phyloP scores from a whole-genome alignment of 257 asterid species.

The Solanum bukasovii region DNA sequence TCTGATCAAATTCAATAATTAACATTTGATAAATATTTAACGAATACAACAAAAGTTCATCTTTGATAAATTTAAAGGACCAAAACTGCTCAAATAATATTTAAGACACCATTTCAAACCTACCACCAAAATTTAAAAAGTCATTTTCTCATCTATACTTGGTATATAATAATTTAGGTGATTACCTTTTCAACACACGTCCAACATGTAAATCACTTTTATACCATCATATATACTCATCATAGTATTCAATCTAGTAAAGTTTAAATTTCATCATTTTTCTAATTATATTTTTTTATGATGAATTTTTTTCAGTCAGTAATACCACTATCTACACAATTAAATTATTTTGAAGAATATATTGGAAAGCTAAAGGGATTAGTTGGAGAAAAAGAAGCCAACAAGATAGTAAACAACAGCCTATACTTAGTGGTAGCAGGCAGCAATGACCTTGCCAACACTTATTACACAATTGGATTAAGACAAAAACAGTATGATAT shows the following conservation, averaged over 20 bases:
- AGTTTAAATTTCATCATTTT: background rate
- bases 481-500: constrained; percentile 5
- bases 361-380: constrained; percentile 11
- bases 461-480: constrained; percentile 10
- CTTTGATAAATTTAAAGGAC: background rate
- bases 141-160: background rate
- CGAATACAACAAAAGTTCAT: background rate
- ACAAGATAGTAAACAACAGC: background rate
- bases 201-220: background rate
- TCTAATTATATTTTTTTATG: background rate
- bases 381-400: constrained; percentile 19
- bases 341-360: constrained; percentile 18
- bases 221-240: background rate
- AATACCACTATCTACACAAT: constrained; percentile 9
- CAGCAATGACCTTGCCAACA: constrained; percentile 18
- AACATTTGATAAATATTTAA: background rate
- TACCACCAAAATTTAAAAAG: background rate
- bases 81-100: background rate
- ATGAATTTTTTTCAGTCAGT: constrained; percentile 7
- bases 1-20: background rate
- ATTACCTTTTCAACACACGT: background rate
- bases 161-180: background rate
- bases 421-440: constrained; percentile 20
- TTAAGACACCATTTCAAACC: background rate
- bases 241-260: background rate